Percentiles rank a stretch among this genome's conserved stretches.
These are phyloP conservation scores for Fusarium stilboides DNA, from an alignment of 2,329 filamentous ascomycete species.

Conservation along the genomic window DNA sequence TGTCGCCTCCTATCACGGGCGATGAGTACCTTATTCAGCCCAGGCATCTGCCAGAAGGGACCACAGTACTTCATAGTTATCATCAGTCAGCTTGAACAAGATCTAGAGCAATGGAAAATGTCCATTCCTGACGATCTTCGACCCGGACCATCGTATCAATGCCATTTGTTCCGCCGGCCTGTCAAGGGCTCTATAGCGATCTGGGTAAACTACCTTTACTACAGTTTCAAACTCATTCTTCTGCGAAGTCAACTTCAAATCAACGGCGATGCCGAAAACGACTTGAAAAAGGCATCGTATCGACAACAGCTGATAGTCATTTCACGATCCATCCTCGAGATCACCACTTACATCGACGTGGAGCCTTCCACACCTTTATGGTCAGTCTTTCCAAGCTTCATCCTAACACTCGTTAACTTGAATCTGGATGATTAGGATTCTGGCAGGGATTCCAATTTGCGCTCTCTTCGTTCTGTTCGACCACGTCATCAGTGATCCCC, in stretches of 20 bases:
- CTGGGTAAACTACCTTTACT: constrained; percentile 43
- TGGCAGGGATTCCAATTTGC: constrained; percentile 40
- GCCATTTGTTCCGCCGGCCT: constrained; percentile 13
- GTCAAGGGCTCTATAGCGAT: constrained; percentile 22
- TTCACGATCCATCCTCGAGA: constrained; percentile 38
- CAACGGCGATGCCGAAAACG: background rate
- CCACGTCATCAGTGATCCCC: constrained; percentile 39
- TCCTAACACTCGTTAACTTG: background rate
- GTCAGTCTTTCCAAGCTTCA: background rate
- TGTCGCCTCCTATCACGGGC: constrained; percentile 35
- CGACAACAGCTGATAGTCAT: constrained; percentile 24
- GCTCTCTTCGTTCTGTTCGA: constrained; percentile 45
- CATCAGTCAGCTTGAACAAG: constrained; percentile 28
- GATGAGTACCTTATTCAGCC: constrained; percentile 33
- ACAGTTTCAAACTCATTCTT: constrained; percentile 38
- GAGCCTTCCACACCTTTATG: constrained; percentile 44
- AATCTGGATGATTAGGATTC: constrained; percentile 21
- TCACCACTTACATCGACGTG: constrained; percentile 42
- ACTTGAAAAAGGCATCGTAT: background rate
- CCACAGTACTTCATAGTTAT: constrained; percentile 12
- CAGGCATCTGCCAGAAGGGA: constrained; percentile 28
- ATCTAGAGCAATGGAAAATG: constrained; percentile 37
- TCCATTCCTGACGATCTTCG: constrained; percentile 29
- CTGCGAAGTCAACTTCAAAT: constrained; percentile 29
- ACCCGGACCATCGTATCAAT: constrained; percentile 1